Base-by-base conservation (phyloP, 352 stramenopile genomes). In the Phytophthora multivora region DNA sequence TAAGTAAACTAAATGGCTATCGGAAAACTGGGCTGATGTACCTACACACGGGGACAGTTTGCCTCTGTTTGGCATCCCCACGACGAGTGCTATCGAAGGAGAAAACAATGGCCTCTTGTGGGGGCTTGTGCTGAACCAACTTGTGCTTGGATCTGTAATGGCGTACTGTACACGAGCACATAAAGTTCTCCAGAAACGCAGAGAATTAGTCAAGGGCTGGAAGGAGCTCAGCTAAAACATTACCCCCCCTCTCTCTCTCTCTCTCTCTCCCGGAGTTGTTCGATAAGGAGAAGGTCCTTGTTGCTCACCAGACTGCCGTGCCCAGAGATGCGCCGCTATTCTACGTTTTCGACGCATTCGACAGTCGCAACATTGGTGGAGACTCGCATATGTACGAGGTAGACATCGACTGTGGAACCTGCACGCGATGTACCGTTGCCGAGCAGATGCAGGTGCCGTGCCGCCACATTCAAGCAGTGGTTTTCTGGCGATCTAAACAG, bases 51-150 rank as follows among this genome's bases (percentile, higher is more conserved):
- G 54, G 4, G 26, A 13, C 19, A 16, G 33, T 9, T 41, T 55
- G n/a, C 25, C 43, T 8, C 23, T 55, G 9, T 63, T 54, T 50
- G 54, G 43, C 10, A 38, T 55, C 15, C 43, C 33, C 2, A 50
- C 43, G 18, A 41, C 54, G 13, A 63, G 54, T 39, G 33, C 18
- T 4, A 33, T 47, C 13, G 43, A 55, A 43, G 36, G 45, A 10
- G 31, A 63, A 4, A 63, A 63, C 33, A 63, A 55, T 12, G 45
- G 43, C 5, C 31, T 55, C 16, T 35, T 54, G 2, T 55, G 54
- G 43, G 21, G 28, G 5, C 38, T 23, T 10, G n/a, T n/a, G n/a
- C n/a, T n/a, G n/a, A n/a, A n/a, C n/a, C n/a, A 36, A 15, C 31
- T 38, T 30, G 50, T 46, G 11, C 36, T 48, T 18, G 50, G 23